Conservation (phyloP, 108 stramenopile genomes). For the Nitzschia sp. region DNA sequence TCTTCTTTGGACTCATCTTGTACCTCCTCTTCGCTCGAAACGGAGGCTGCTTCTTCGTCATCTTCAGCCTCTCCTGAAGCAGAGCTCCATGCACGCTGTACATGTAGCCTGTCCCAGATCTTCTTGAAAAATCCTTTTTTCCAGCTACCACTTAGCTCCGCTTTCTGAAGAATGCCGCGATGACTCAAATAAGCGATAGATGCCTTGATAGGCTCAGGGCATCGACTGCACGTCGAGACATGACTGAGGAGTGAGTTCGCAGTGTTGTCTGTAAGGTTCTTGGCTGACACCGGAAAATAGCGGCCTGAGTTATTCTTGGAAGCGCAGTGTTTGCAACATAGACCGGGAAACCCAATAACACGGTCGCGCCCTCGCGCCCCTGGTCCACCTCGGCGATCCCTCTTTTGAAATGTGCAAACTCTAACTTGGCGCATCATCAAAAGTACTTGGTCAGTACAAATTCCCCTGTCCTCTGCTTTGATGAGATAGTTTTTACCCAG, state of each 20-base stretch:
- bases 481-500: slow-evolving; percentile 47
- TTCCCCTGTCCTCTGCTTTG: slow-evolving; percentile 47
- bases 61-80: slow-evolving; percentile 23
- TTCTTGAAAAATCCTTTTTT: slow-evolving; percentile 81
- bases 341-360: slow-evolving; percentile 63
- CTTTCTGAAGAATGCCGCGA: slow-evolving; percentile 70
- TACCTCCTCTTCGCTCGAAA: slow-evolving; percentile 27
- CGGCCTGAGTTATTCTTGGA: slow-evolving; percentile 59
- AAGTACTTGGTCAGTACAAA: slow-evolving; percentile 74
- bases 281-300: slow-evolving; percentile 83
- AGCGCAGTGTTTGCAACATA: slow-evolving; percentile 56
- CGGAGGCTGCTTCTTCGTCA: slow-evolving; percentile 22
- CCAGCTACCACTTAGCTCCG: slow-evolving; percentile 70
- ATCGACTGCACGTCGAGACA: slow-evolving; percentile 55
- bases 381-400: slow-evolving; percentile 70
- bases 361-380: slow-evolving; percentile 67
- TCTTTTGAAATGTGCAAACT: slow-evolving; percentile 73
- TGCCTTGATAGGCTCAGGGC: slow-evolving; percentile 68
- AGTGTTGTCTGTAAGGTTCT: slow-evolving; percentile 82
- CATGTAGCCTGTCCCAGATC: slow-evolving; percentile 79
- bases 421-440: slow-evolving; percentile 75
- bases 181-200: slow-evolving; percentile 78
- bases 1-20: slow-evolving; percentile 31
- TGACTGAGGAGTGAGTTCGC: slow-evolving; percentile 68
- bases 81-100: slow-evolving; percentile 53